Percentiles rank a stretch among this genome's conserved stretches.
phyloP scores from a whole-genome alignment of 169 alveolate genomes.

The Theileria equi region DNA sequence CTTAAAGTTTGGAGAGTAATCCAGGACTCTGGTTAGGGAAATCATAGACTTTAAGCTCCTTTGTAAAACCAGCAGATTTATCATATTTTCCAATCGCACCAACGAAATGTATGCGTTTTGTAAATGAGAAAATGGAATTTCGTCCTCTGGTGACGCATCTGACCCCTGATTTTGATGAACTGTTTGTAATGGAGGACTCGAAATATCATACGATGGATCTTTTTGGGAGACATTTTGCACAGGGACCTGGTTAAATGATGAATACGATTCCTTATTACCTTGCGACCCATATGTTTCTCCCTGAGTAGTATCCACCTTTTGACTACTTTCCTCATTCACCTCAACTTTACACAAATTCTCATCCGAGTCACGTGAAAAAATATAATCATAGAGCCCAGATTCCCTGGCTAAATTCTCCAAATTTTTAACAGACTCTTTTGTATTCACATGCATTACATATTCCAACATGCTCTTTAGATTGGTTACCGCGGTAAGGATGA shows the following conservation, averaged over 20 bases:
- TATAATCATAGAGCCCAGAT: not conserved
- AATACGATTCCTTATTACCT: too few species aligned
- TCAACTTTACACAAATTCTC: not conserved
- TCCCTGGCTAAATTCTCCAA: constrained; percentile 5
- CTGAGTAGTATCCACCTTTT: too few species aligned
- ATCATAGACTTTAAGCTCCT: constrained; percentile 11
- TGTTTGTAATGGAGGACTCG: not conserved
- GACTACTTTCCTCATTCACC: too few species aligned
- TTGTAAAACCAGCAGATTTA: constrained; percentile 18
- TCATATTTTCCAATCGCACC: constrained; percentile 13
- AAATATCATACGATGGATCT: not conserved
- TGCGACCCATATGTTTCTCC: too few species aligned
- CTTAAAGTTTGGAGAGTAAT: too few species aligned
- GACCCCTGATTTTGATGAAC: not conserved
- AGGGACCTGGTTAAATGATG: too few species aligned
- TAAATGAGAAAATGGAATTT: not conserved
- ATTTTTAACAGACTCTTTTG: not conserved
- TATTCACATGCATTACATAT: constrained; percentile 2
- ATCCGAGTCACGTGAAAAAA: not conserved
- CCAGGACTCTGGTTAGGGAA: too few species aligned
- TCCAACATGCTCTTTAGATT: constrained; percentile 14
- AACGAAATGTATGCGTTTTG: too few species aligned
- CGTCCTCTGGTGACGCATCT: not conserved
- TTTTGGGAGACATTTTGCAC: not conserved
- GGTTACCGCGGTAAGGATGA: constrained; percentile 11